A percentile compares a stretch with the other conserved stretches of the same genome.
Conservation (phyloP, 306 rosid genomes). For the Vicia sativa region DNA sequence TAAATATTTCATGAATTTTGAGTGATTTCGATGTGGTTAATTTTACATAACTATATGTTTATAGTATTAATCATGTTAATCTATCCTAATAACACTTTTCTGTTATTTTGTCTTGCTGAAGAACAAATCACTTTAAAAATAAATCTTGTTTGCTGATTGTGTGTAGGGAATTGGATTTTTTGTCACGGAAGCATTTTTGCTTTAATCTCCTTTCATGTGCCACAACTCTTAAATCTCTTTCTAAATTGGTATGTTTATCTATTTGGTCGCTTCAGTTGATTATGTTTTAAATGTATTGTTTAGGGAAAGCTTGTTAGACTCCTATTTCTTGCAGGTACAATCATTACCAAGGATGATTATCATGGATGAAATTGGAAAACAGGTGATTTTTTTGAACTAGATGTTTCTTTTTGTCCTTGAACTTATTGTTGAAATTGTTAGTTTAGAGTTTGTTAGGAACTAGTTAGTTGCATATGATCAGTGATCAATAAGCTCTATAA, state of each 20-base stretch:
- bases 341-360: slow-evolving; percentile 98
- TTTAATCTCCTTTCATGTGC: slow-evolving; percentile 91
- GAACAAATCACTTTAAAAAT: slow-evolving; percentile 17
- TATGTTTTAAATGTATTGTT: slow-evolving; percentile 28
- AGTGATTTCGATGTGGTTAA: too few relatives aligned
- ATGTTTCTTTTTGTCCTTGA: slow-evolving; percentile 4
- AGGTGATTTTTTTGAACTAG: slow-evolving; percentile 52
- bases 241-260: slow-evolving; percentile 73
- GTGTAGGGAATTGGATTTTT: slow-evolving; percentile 88
- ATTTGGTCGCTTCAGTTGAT: slow-evolving; percentile 9
- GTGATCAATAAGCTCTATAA: not conserved
- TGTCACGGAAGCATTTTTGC: slow-evolving; percentile 79
- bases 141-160: slow-evolving; percentile 36
- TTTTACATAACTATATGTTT: too few relatives aligned
- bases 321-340: slow-evolving; percentile 69
- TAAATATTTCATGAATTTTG: too few relatives aligned
- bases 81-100: not conserved
- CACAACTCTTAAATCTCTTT: slow-evolving; percentile 93
- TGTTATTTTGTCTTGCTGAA: slow-evolving; percentile 4
- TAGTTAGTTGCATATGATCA: not conserved
- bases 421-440: not conserved
- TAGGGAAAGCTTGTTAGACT: slow-evolving; percentile 24
- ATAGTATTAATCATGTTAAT: too few relatives aligned
- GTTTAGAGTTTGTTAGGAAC: not conserved
- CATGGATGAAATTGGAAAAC: slow-evolving; percentile 96